Evolutionary conservation across 2,329 filamentous ascomycete genomes (phyloP).

Genomic region (Aspergillus bombycis): DNA sequence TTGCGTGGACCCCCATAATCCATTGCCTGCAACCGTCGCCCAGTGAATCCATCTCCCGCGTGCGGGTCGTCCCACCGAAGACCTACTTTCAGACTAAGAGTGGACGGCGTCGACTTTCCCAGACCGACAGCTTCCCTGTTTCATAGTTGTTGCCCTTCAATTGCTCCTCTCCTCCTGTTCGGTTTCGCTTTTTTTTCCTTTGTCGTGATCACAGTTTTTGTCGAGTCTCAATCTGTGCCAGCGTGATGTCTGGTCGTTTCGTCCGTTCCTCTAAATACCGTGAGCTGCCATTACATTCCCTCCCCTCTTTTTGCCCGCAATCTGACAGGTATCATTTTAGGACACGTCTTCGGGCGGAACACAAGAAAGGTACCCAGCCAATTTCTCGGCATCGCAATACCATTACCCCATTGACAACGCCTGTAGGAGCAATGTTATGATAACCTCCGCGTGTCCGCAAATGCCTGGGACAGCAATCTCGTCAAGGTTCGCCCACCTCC

Average conservation of each 20-base stretch:
- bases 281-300: conserved; percentile 45
- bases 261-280: conserved; percentile 75
- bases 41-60: conserved; percentile 6
- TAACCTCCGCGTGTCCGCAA: conserved; percentile 93
- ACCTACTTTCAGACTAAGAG: conserved; percentile 8
- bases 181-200: conserved; percentile 15
- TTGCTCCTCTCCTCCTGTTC: conserved; percentile 11
- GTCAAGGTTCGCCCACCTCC: conserved; percentile 72
- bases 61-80: conserved; percentile 16
- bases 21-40: not conserved
- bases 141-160: conserved; percentile 2
- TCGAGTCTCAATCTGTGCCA: conserved; percentile 12
- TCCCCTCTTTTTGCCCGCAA: conserved; percentile 27
- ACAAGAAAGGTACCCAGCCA: conserved; percentile 71
- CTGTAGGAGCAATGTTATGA: conserved; percentile 90
- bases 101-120: conserved; percentile 6
- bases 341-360: conserved; percentile 96
- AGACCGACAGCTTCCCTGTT: conserved; percentile 13
- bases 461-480: conserved; percentile 99
- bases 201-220: not conserved
- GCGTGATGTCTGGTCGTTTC: conserved; percentile 69
- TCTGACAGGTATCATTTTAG: conserved; percentile 53
- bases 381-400: not conserved
- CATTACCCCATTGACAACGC: conserved; percentile 9
- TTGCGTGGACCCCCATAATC: not conserved